phyloP scores from a whole-genome alignment of 176 grass and related monocot genomes.

The Areca catechu region DNA sequence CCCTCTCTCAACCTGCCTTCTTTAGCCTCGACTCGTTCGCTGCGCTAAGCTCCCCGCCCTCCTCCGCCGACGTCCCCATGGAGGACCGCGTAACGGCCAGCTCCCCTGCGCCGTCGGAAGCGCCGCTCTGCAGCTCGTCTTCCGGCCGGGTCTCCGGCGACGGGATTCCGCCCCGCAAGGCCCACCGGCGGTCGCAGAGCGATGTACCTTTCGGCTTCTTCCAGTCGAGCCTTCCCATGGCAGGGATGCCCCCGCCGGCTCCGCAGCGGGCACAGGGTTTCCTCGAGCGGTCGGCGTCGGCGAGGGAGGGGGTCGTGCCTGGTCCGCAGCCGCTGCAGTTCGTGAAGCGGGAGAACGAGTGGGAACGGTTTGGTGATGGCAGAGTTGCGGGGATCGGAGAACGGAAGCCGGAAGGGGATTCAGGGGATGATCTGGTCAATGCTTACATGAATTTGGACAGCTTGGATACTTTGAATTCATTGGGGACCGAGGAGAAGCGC shows the following conservation, averaged over 20 bases:
- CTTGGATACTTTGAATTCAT: conserved; percentile 5
- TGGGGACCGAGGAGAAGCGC: conserved; percentile 31
- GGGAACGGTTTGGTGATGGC: no score
- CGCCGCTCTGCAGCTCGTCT: neutral
- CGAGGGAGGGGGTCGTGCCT: no score
- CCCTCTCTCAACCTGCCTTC: conserved; percentile 63
- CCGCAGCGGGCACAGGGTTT: conserved; percentile 26
- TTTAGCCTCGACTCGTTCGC: conserved; percentile 67
- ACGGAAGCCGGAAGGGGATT: neutral
- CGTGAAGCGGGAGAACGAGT: no score
- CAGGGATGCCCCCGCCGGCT: conserved; percentile 15
- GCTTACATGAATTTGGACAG: conserved; percentile 16
- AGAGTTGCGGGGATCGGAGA: neutral
- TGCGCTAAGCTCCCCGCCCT: conserved; percentile 21
- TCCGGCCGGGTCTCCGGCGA: neutral
- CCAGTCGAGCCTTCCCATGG: neutral
- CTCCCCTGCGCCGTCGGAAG: conserved; percentile 31
- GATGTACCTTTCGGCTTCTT: conserved; percentile 52
- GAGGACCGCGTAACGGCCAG: no score
- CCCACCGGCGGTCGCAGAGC: conserved; percentile 72
- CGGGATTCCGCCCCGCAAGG: conserved; percentile 44
- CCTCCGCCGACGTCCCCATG: conserved; percentile 8
- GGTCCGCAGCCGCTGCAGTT: no score
- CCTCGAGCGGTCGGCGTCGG: no score
- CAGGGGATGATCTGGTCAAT: conserved; percentile 8